A percentile compares a stretch with the other conserved stretches of the same genome.
phyloP scores from a whole-genome alignment of 1,139 yeast species.

The Pichia sp. region DNA sequence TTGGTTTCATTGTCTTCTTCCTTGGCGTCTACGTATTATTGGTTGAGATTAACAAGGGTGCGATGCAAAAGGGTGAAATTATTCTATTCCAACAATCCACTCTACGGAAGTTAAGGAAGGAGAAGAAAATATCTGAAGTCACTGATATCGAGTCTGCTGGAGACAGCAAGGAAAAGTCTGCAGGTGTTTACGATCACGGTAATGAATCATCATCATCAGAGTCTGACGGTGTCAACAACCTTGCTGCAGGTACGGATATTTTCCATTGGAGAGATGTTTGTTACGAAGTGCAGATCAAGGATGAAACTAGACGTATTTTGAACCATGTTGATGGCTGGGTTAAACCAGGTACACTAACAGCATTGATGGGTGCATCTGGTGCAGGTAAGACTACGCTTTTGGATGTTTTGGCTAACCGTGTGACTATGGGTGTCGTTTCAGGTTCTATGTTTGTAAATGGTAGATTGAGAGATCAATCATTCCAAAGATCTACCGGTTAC shows the following conservation, averaged over 20 bases:
- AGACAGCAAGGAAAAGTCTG: slow-evolving; percentile 15
- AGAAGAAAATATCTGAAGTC: slow-evolving; percentile 7
- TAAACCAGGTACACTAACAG: slow-evolving; percentile 61
- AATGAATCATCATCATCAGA: slow-evolving; percentile 4
- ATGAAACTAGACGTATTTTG: slow-evolving; percentile 46
- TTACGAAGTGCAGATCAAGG: slow-evolving; percentile 37
- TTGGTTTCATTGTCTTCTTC: slow-evolving; percentile 33
- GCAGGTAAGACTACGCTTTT: slow-evolving; percentile 44
- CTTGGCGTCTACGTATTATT: slow-evolving; percentile 28
- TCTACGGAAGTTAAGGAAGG: slow-evolving; percentile 24
- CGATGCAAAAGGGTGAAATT: slow-evolving; percentile 35
- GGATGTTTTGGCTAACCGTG: slow-evolving; percentile 55
- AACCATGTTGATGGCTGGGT: slow-evolving; percentile 61
- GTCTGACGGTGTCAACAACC: neutral
- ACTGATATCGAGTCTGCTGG: slow-evolving; percentile 12
- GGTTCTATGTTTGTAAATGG: slow-evolving; percentile 66
- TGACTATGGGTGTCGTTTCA: slow-evolving; percentile 54
- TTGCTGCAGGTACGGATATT: slow-evolving; percentile 31
- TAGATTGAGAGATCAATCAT: slow-evolving; percentile 45
- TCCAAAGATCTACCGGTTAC: slow-evolving; percentile 60
- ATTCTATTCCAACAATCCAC: slow-evolving; percentile 30
- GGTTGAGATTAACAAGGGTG: slow-evolving; percentile 32
- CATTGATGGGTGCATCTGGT: slow-evolving; percentile 52
- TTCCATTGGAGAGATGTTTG: slow-evolving; percentile 47
- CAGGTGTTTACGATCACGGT: slow-evolving; percentile 15